Percentiles rank a stretch among this genome's conserved stretches.
These are phyloP conservation scores for Spiromastix sp. DNA, from an alignment of 2,329 filamentous ascomycete species.

Conservation along the genomic window DNA sequence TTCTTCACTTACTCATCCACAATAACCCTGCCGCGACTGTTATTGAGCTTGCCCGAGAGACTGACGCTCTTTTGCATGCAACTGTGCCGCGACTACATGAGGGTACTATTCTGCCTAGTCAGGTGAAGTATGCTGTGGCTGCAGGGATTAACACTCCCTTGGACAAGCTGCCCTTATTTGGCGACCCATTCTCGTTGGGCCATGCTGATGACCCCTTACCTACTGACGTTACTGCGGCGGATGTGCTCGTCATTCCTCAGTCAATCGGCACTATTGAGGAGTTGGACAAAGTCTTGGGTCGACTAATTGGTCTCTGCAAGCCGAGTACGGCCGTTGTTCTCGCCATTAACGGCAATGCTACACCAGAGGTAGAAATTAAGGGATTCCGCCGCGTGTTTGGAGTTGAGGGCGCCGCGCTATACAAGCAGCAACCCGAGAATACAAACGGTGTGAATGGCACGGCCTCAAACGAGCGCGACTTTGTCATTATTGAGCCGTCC, in stretches of 20 bases:
- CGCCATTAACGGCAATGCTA: not conserved
- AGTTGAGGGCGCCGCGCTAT: conserved; percentile 1
- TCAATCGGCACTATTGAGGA: conserved; percentile 1
- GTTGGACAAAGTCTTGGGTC: conserved; percentile 1
- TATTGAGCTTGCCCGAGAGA: not conserved
- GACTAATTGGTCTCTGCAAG: not conserved
- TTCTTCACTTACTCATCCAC: not conserved
- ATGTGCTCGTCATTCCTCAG: conserved; percentile 4
- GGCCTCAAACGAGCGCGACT: not conserved
- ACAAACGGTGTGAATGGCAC: not conserved
- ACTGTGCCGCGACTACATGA: not conserved
- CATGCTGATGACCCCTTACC: conserved; percentile 2
- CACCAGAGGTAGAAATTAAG: not conserved
- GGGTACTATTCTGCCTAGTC: conserved; percentile 1
- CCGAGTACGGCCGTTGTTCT: not conserved
- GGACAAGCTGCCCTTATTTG: not conserved
- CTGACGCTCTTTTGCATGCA: conserved; percentile 1
- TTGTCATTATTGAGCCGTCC: conserved; percentile 1
- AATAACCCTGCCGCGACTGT: conserved; percentile 1
- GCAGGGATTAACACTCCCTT: not conserved
- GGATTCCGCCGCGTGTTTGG: conserved; percentile 2
- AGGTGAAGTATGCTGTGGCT: not conserved
- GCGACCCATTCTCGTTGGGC: not conserved
- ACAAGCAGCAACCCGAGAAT: conserved; percentile 2
- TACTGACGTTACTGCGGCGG: not conserved